A percentile compares a stretch with the other conserved stretches of the same genome.
Conservation (phyloP, 331 rosid species). For the Quercus lobata region DNA sequence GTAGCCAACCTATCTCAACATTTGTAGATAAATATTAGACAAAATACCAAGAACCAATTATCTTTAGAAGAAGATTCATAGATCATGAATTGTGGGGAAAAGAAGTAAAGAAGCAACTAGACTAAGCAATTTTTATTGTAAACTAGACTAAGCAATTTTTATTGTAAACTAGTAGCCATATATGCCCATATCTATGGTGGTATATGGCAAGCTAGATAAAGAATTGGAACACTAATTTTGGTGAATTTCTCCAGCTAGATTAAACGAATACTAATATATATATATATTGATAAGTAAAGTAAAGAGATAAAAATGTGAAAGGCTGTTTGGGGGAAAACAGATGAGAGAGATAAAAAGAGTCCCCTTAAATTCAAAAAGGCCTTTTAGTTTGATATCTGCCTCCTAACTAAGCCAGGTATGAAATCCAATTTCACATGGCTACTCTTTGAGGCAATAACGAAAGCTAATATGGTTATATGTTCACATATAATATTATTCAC, state of each 20-base stretch:
- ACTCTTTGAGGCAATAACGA: no score
- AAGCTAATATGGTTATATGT: no score
- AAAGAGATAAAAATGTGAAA: not conserved
- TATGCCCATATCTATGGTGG: not conserved
- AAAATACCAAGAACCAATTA: slow-evolving; percentile 17
- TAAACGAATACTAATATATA: not conserved
- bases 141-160: not conserved
- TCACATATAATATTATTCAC: no score
- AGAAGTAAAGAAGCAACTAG: not conserved
- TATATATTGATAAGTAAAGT: no score
- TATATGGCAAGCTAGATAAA: not conserved
- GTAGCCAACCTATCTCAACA: slow-evolving; percentile 67
- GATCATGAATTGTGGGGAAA: not conserved
- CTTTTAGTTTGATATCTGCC: no score
- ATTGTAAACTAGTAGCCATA: not conserved
- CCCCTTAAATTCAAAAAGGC: slow-evolving; percentile 12
- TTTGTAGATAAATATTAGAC: slow-evolving; percentile 13
- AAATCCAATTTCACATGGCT: no score
- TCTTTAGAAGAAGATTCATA: slow-evolving; percentile 16
- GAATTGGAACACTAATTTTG: not conserved
- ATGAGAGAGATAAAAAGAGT: not conserved
- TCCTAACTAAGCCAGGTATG: no score
- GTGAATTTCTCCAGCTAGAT: not conserved
- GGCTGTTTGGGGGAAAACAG: slow-evolving; percentile 22
- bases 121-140: not conserved